Evolutionary conservation across 2,329 filamentous ascomycete species (phyloP), one percentile per base, ranked within the genome.

Genomic region (Penicillium sp.): DNA sequence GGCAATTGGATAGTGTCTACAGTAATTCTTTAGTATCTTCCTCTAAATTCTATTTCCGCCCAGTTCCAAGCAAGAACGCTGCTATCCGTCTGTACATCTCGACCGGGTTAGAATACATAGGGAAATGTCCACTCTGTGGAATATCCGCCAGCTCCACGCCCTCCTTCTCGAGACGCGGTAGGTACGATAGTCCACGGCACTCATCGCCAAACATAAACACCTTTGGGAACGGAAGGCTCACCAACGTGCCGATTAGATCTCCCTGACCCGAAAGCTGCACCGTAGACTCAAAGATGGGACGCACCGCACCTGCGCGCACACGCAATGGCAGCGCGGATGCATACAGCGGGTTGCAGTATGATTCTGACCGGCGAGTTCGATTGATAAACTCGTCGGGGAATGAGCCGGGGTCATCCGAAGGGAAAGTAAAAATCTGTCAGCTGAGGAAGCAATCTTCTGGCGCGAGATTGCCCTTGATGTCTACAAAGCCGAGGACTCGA

Each of bases 91-190:
- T 44, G 46, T 55, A 60, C 59, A 62, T 64, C 41, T 62, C 60
- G 20, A 59, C 44, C n/a, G 59, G 61, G 27, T 63, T 62, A 3
- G 60, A 60, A 51, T 62, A 64, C 61, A 63, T 63, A 3, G 59
- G 60, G 29, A 62, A 63, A 56, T 63, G 58, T 3, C 59, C 60
- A 49, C 52, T 54, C 9, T 49, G 44, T 15, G 45, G 18, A 33
- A 63, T 63, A 42, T 57, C 38, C 10, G 58, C 61, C 49, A 64
- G 47, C 39, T 60, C 59, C 4, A 64, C 54, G 0, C 52, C 51
- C 2, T 54, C 47, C 32, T 47, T 44, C 35, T 43, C 35, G 31
- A 63, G 46, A 20, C 31, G 42, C 2, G 40, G 23, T 27, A 64
- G 29, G 56, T 62, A 63, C 12, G 57, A 62, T 6, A 63, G 28